Evolutionary conservation across 768 basidiomycete species (phyloP).

Genomic region (Paxillus rubicundulus): DNA sequence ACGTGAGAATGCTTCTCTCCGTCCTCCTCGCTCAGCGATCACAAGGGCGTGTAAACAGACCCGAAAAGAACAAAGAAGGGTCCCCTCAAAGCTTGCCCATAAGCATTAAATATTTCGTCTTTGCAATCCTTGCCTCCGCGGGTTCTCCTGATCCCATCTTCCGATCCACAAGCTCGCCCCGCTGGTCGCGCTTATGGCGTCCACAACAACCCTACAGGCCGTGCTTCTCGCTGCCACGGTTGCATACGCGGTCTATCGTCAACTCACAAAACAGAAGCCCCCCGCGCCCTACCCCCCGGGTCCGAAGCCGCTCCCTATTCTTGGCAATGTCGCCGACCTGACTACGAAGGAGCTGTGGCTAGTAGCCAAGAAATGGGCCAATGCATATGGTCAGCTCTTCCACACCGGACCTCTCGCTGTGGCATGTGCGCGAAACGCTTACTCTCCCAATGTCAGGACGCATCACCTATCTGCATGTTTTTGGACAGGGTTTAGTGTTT

Average conservation of each 20-base stretch:
- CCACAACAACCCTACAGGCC: slow-evolving; percentile 10
- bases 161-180: not conserved
- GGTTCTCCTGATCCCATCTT: slow-evolving; percentile 10
- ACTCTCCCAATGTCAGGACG: slow-evolving; percentile 38
- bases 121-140: slow-evolving; percentile 10
- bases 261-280: slow-evolving; percentile 9
- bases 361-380: slow-evolving; percentile 57
- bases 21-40: not conserved
- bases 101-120: not conserved
- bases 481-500: slow-evolving; percentile 68
- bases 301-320: slow-evolving; percentile 59
- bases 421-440: too few species aligned
- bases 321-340: slow-evolving; percentile 65
- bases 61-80: too few species aligned
- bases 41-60: too few species aligned
- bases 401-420: not conserved
- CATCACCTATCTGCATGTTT: slow-evolving; percentile 61
- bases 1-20: not conserved
- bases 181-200: slow-evolving; percentile 9
- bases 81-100: not conserved
- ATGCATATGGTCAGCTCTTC: slow-evolving; percentile 45
- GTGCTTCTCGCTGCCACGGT: slow-evolving; percentile 19
- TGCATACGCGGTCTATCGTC: slow-evolving; percentile 18
- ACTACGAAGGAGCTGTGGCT: slow-evolving; percentile 65
- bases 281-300: slow-evolving; percentile 58